Evolutionary conservation across 106 monocot species (phyloP).

Genomic region (Iris macrosiphon): DNA sequence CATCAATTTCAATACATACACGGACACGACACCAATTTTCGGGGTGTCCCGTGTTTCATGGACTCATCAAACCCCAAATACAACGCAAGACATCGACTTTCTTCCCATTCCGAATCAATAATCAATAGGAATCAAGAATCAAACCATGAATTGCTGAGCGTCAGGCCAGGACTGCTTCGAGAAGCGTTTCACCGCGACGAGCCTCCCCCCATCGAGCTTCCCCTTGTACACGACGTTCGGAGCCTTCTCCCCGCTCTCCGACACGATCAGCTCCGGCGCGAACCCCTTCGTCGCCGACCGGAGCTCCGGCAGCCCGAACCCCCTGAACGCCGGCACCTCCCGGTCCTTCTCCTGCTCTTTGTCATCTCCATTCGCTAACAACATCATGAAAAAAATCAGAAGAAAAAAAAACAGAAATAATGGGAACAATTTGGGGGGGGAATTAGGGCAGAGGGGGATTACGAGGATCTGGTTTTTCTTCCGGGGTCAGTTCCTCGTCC

Average conservation of each 20-base stretch:
- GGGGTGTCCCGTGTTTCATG: too few relatives aligned
- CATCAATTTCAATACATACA: too few relatives aligned
- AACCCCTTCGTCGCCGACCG: constrained; percentile 78
- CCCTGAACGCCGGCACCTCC: constrained; percentile 73
- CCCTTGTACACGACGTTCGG: too few relatives aligned
- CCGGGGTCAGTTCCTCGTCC: constrained; percentile 28
- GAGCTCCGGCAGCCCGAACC: constrained; percentile 71
- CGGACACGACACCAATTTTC: too few relatives aligned
- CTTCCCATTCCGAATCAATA: too few relatives aligned
- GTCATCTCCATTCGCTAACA: constrained; percentile 17
- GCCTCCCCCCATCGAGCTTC: constrained; percentile 50
- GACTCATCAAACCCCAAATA: too few relatives aligned
- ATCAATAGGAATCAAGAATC: too few relatives aligned
- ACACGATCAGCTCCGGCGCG: constrained; percentile 71
- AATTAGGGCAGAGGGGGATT: too few relatives aligned
- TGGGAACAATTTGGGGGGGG: not conserved
- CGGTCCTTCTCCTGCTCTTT: constrained; percentile 31
- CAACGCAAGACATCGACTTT: too few relatives aligned
- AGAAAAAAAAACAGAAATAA: not conserved
- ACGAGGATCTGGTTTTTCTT: constrained; percentile 48
- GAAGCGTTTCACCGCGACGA: constrained; percentile 85
- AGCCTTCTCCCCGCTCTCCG: constrained; percentile 95
- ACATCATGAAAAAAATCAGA: not conserved
- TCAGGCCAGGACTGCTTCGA: constrained; percentile 89
- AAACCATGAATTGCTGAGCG: constrained; percentile 86